Base-by-base conservation (phyloP, 2,329 filamentous ascomycete species). In the Cryphonectria japonica region DNA sequence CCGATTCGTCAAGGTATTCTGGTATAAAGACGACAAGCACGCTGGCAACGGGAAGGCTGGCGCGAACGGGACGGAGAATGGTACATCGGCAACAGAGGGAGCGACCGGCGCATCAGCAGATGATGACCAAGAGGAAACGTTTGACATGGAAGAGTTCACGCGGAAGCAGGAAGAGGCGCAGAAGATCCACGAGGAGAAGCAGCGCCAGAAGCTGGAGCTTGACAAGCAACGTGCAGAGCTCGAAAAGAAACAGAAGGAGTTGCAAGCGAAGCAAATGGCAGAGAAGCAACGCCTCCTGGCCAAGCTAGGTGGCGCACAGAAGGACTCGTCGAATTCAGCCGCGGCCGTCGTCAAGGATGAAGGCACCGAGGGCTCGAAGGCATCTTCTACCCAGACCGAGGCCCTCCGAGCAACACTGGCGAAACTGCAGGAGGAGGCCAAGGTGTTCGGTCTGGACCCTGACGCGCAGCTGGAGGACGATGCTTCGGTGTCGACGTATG, bases 1-100 rank as follows among this genome's bases (percentile, higher is more conserved):
- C 75, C 86, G 93, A 14, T 96, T 96, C 75, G 93, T 96, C 65
- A 95, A 94, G 76, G 91, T 95, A 0, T 94, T 91, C 76, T 95
- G 93, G 93, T 86, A 89, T 77, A 91, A 89, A 75, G 85, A 87
- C 7, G 85, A 86, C 37, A 80, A 81, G 22, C 82, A 84, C 59
- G 77, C 76, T 2, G 72, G 67, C 0, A 43, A 80, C 16, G 77
- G 79, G 1, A 73, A 77, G 63, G 79, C 76, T 22, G 72, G 66
- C 11, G 69, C 75, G 13, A 80, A 79, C 62, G 79, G 78, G 34
- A 67, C 59, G 22, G 76, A 77, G 52, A 80, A 81, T 41, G 77
- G 75, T 2, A 43, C 75, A 3, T 66, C 73, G 11, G 63, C 75
- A 26, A 77, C 78, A 69, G 76, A 76, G 19, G 61, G 32, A 46